phyloP scores from a whole-genome alignment of 208 protist genomes.

The Acanthamoeba lenticulata region DNA sequence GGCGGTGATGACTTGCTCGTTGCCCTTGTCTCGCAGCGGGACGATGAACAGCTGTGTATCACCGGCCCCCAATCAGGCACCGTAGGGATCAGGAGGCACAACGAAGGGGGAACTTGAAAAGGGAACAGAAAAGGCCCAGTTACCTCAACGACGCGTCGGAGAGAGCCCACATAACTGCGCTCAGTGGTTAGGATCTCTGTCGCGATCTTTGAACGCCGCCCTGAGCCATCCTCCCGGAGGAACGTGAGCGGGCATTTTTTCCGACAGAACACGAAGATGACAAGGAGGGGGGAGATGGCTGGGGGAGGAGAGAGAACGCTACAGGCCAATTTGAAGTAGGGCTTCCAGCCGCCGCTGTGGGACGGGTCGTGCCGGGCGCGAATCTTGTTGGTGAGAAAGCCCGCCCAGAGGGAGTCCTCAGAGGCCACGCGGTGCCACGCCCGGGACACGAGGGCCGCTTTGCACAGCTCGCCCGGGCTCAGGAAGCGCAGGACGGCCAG shows the following conservation, averaged over 20 bases:
- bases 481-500: background rate
- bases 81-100: too few relatives aligned
- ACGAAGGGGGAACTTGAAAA: background rate
- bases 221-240: background rate
- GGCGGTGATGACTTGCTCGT: constrained; percentile 21
- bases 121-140: background rate
- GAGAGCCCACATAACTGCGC: background rate
- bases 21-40: constrained; percentile 2
- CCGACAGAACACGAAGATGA: background rate
- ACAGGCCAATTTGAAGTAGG: constrained; percentile 7
- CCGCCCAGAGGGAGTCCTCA: background rate
- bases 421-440: background rate
- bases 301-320: background rate
- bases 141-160: constrained; percentile 33
- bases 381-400: constrained; percentile 1
- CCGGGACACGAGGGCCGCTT: background rate
- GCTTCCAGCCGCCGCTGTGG: constrained; percentile 26
- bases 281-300: background rate
- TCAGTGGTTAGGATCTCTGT: constrained; percentile 21
- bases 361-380: background rate
- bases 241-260: background rate
- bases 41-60: constrained; percentile 36
- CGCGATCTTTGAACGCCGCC: constrained; percentile 38
- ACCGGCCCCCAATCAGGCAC: background rate
- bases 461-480: background rate